Evolutionary conservation across 2,329 filamentous ascomycete species (phyloP), one percentile per base, ranked within the genome.

Genomic region (Didymella lethalis): DNA sequence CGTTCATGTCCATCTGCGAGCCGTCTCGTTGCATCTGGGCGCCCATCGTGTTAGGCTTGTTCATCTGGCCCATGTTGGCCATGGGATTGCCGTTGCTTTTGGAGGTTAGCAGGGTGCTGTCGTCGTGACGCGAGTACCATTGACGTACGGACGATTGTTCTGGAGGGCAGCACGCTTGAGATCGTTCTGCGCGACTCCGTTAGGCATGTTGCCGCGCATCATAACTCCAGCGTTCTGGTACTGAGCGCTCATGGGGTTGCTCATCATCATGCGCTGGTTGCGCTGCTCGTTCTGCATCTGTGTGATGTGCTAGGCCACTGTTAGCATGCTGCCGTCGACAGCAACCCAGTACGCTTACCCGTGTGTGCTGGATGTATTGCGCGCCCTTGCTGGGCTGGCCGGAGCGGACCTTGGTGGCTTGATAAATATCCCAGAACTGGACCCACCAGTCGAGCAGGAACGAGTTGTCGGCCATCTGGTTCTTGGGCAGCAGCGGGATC

Each of bases 361-460:
- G 91, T 63, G 90, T 93, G 73, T 96, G 91, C 59, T 85, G 81
- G 57, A 96, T 86, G 77, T 96, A 97, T 80, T 91, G 88, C 85
- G 63, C 85, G 73, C 83, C 55, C 61, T 76, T 74, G 47, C 67
- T 60, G 16, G 61, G 59, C 41, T 50, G 62, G 29, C 47, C 57
- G n/a, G 40, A 45, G 48, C 66, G 63, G 70, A 84, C 86, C 72
- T 92, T 90, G 74, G 94, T 91, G 55, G 92, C 92, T 73, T 88
- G 88, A 78, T 91, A 96, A 68, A 98, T 92, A 72, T 99, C 95
- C 93, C 93, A 98, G 78, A 99, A 99, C 51, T 97, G 85, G 73
- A 89, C 92, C 82, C 96, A 99, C 95, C 95, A 99, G 72, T 98
- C 95, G 68, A 92, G 90, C n/a, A 99, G 83, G 72, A 99, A 98